Conservation (phyloP, 257 asterid genomes). For the Petrea volubilis region DNA sequence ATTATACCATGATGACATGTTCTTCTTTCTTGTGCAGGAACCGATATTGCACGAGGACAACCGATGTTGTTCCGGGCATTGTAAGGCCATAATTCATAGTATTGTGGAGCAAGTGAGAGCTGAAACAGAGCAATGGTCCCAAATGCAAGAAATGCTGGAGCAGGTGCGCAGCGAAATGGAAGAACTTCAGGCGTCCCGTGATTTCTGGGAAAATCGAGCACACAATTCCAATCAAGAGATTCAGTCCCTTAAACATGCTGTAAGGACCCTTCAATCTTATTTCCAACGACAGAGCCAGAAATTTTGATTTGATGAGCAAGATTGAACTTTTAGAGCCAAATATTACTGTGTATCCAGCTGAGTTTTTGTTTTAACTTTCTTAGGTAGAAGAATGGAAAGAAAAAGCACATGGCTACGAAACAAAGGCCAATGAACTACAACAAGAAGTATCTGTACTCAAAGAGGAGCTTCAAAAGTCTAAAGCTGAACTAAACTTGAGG, state of each 20-base stretch:
- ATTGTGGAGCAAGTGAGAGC: slow-evolving; percentile 66
- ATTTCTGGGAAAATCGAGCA: slow-evolving; percentile 59
- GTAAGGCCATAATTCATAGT: slow-evolving; percentile 47
- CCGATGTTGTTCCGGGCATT: slow-evolving; percentile 63
- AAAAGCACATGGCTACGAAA: slow-evolving; percentile 41
- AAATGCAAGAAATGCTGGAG: slow-evolving; percentile 68
- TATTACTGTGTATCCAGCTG: not conserved
- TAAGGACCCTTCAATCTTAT: slow-evolving; percentile 24
- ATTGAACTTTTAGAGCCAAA: no score
- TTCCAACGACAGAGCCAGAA: no score
- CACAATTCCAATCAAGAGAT: slow-evolving; percentile 38
- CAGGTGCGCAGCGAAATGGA: slow-evolving; percentile 63
- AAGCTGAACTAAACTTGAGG: not conserved
- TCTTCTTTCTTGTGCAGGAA: slow-evolving; percentile 33
- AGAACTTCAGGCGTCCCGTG: slow-evolving; percentile 50
- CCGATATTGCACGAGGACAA: slow-evolving; percentile 32
- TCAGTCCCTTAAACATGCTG: slow-evolving; percentile 41
- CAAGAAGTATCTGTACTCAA: slow-evolving; percentile 29
- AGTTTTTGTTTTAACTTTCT: no score
- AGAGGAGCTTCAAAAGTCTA: slow-evolving; percentile 33
- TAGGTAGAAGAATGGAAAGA: slow-evolving; percentile 66
- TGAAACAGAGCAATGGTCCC: slow-evolving; percentile 74
- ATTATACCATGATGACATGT: not conserved
- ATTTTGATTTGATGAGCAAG: no score
- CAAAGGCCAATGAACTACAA: slow-evolving; percentile 41